phyloP scores from a whole-genome alignment of 345 rosid genomes.

The Boechera divaricarpa region DNA sequence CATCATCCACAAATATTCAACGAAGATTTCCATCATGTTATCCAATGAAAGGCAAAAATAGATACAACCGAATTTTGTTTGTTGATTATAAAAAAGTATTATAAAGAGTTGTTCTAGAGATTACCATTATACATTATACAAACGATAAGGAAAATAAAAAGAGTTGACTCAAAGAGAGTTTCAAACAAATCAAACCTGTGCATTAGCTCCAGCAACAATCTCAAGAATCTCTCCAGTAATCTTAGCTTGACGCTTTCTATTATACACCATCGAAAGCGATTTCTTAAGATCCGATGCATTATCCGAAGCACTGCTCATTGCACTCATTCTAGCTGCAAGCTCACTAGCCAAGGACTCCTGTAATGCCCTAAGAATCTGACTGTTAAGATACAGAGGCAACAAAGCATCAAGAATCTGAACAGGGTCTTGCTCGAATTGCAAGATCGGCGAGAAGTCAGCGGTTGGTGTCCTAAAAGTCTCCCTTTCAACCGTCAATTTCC shows the following conservation, averaged over 20 bases:
- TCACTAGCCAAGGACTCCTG: constrained; percentile 96
- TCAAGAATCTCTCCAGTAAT: constrained; percentile 95
- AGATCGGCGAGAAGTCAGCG: constrained; percentile 69
- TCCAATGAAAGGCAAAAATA: constrained; percentile 39
- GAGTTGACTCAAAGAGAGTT: constrained; percentile 20
- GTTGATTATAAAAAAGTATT: constrained; percentile 24
- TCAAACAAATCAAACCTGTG: constrained; percentile 49
- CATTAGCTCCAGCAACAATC: constrained; percentile 93
- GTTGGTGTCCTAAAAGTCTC: constrained; percentile 65
- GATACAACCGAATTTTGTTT: constrained; percentile 37
- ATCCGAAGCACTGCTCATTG: constrained; percentile 90
- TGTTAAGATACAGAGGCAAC: constrained; percentile 88
- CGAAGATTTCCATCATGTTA: constrained; percentile 24
- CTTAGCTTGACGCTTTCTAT: constrained; percentile 91
- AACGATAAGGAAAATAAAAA: constrained; percentile 5
- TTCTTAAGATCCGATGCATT: constrained; percentile 82
- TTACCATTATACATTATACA: constrained; percentile 35
- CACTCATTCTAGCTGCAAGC: constrained; percentile 95
- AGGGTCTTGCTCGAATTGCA: constrained; percentile 96
- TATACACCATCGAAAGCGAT: constrained; percentile 64
- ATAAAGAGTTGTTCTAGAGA: constrained; percentile 11
- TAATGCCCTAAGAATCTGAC: constrained; percentile 90
- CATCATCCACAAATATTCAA: constrained; percentile 17
- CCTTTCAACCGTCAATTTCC: constrained; percentile 87
- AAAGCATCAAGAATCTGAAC: constrained; percentile 94